Base-by-base conservation (phyloP, 495 filamentous ascomycete species). In the Talaromyces proteolyticus region DNA sequence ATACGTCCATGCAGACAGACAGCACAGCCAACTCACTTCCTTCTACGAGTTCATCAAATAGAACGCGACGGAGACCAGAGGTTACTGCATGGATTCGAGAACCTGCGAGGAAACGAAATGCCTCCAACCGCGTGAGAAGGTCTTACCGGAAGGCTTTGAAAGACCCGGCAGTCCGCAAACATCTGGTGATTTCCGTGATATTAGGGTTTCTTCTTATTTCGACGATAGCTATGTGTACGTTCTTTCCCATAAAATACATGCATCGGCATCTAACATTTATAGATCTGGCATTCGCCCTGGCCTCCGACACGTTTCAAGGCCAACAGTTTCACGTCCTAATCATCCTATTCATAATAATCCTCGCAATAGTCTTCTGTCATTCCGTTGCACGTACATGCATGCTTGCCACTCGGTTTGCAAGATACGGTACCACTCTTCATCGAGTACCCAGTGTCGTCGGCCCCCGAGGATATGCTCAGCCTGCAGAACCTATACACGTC, bases 341-440 rank as follows among this genome's bases (percentile, higher is more conserved):
- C 49, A 84, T 93, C 45, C 72, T 94, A 42, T 73, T 89, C 58
- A 84, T 91, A 55, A 56, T 92, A 44, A 63, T 83, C 37, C 74
- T 82, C 47, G 83, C 84, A 4, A 82, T 94, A 57, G 76, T 91
- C 63, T 91, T 92, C 70, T 85, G 80, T 55, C 86, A 95, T 69
- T 78, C 81, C 21, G 66, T 91, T 6, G 79, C 89, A 47, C 80
- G 85, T 11, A 75, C 92, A 18, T 85, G 79, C 66, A 80, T 91
- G 72, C 61, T 82, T 29, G 59, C 78, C 23, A 60, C 78, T 47
- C 74, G 62, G 47, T 59, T 65, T 24, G 61, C 63, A 16, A 60
- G 57, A 34, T 72, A 37, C 69, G 44, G 24, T 22, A 36, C 45
- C 24, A 44, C 52, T 36, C 34, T 48, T n/a, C 54, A 55, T 48